Conservation (phyloP, 2,329 filamentous ascomycete genomes). For the Metarhizium guizhouense region DNA sequence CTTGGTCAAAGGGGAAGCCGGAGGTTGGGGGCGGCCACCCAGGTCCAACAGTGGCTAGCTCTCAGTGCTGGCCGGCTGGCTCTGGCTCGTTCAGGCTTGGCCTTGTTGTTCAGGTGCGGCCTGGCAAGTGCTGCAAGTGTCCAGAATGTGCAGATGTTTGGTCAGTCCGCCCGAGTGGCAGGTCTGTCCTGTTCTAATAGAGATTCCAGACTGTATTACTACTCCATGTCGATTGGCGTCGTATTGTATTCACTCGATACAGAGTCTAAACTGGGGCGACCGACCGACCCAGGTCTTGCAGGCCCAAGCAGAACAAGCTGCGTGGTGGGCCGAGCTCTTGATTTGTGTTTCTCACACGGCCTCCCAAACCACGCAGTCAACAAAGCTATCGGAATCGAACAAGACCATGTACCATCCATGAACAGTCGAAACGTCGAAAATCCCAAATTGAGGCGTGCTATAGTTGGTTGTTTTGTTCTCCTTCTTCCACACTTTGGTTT, state of each 20-base stretch:
- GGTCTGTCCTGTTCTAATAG: too few species aligned
- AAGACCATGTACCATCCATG: too few species aligned
- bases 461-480: too few species aligned
- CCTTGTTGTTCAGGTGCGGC: neutral
- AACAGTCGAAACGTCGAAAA: too few species aligned
- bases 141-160: neutral
- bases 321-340: too few species aligned
- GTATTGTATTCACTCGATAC: neutral
- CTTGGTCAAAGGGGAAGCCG: neutral
- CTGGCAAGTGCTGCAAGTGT: neutral
- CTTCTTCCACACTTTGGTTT: neutral
- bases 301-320: neutral
- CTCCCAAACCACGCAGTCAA: too few species aligned
- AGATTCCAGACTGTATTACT: neutral
- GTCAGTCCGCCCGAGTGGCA: too few species aligned
- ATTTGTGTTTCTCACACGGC: too few species aligned
- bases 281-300: neutral
- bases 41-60: neutral
- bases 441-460: too few species aligned
- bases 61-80: neutral
- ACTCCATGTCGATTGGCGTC: neutral
- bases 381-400: too few species aligned
- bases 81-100: neutral
- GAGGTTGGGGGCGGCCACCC: conserved; percentile 1
- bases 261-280: too few species aligned